A percentile compares a stretch with the other conserved stretches of the same genome.
phyloP scores from a whole-genome alignment of 441 rosid species.

The Bruguiera hainesii region DNA sequence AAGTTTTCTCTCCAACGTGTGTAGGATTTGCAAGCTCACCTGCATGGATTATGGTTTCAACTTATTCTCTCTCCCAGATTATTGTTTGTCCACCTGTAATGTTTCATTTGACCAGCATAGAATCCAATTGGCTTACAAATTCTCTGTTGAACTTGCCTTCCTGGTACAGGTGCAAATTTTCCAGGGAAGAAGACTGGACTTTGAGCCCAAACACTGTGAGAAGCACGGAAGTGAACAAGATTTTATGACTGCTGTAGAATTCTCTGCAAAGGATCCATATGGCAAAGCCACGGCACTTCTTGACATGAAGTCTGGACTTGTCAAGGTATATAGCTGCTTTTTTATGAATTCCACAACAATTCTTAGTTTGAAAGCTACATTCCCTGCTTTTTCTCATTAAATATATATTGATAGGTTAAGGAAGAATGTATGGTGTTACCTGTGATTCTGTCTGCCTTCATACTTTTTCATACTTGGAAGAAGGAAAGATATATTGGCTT shows the following conservation, averaged over 20 bases:
- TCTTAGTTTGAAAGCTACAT: background rate
- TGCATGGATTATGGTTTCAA: too few relatives aligned
- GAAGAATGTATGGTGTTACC: slow-evolving; percentile 66
- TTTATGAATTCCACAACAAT: slow-evolving; percentile 9
- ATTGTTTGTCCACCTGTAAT: too few relatives aligned
- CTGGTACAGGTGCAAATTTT: slow-evolving; percentile 53
- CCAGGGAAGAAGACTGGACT: slow-evolving; percentile 67
- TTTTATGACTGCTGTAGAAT: slow-evolving; percentile 65
- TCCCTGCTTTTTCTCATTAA: background rate
- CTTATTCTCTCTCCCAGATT: too few relatives aligned
- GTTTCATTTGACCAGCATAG: slow-evolving; percentile 1
- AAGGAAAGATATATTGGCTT: slow-evolving; percentile 38
- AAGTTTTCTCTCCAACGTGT: background rate
- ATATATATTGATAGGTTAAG: slow-evolving; percentile 42
- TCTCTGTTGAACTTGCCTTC: slow-evolving; percentile 11
- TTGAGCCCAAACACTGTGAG: slow-evolving; percentile 46
- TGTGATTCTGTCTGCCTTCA: slow-evolving; percentile 51
- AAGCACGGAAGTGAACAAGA: slow-evolving; percentile 45
- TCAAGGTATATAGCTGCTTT: slow-evolving; percentile 42
- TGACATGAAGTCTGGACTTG: slow-evolving; percentile 48
- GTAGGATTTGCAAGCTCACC: too few relatives aligned
- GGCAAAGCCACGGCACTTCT: slow-evolving; percentile 74
- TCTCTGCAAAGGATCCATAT: slow-evolving; percentile 67
- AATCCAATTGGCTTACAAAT: background rate
- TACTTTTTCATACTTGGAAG: slow-evolving; percentile 43